Evolutionary conservation across 176 grass and related monocot genomes (phyloP).

Genomic region (Raddia distichophylla): DNA sequence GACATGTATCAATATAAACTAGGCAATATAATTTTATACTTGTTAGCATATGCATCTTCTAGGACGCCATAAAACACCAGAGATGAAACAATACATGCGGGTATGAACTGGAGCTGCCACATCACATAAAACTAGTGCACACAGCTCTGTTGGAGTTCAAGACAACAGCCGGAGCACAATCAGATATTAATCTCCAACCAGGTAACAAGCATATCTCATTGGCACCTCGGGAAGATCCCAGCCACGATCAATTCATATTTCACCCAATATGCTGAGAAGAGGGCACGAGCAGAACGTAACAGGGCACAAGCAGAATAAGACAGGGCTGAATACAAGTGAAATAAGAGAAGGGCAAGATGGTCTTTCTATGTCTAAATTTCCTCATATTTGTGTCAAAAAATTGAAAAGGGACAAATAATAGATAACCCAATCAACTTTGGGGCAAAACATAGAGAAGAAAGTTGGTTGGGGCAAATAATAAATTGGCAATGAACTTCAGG

Average conservation of each 20-base stretch:
- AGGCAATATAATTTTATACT: background rate
- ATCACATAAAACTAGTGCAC: background rate
- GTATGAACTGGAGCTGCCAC: background rate
- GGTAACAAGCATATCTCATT: background rate
- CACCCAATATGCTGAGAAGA: background rate
- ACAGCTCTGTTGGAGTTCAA: background rate
- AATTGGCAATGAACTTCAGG: too few species aligned
- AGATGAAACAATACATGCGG: background rate
- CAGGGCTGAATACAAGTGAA: too few species aligned
- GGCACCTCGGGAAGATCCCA: background rate
- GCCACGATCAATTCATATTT: background rate
- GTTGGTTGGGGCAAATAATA: too few species aligned
- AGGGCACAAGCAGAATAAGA: too few species aligned
- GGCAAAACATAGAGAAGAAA: too few species aligned
- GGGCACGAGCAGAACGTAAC: too few species aligned
- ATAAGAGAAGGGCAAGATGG: too few species aligned
- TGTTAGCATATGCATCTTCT: conserved; percentile 15
- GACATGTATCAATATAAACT: background rate
- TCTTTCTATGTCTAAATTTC: too few species aligned
- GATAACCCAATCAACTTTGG: too few species aligned
- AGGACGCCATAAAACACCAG: background rate
- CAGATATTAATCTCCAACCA: background rate
- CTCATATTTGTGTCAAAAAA: too few species aligned
- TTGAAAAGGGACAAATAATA: too few species aligned
- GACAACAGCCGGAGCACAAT: background rate